Evolutionary conservation across 306 rosid species (phyloP), one percentile per base, ranked within the genome.

Genomic region (Vigna nakashimae): DNA sequence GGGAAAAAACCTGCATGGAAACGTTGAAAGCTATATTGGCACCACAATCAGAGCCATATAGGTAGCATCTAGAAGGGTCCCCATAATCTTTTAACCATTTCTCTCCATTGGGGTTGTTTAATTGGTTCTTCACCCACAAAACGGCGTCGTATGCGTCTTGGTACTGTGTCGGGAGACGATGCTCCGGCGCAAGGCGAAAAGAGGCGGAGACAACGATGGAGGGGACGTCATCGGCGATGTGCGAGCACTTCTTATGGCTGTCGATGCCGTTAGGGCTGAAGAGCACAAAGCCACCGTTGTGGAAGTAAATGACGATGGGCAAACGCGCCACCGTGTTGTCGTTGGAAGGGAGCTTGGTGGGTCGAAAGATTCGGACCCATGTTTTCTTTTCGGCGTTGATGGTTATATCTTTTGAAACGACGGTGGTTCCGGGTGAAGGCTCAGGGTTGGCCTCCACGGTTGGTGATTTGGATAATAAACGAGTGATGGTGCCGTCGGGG

Each of bases 61-160:
- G 71, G 64, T 84, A 92, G 30, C 90, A 86, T 74, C 95, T 80
- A 0, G 93, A 84, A 57, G 86, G 76, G 14, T 92, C 97, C 2
- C 91, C 96, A 46, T 81, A 92, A 0, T 90, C 89, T 63, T 73
- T 82, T 0, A 92, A 11, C 97, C 97, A 92, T 11, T 62, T 67
- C 55, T 90, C 96, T 0, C 95, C 95, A 0, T 51, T 13, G 1
- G 84, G 77, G 15, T 75, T 80, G 0, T 0, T 9, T 4, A 69
- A 14, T 17, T 91, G 96, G 0, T 74, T 2, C 55, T 74, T 69
- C 4, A 91, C 89, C 96, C 91, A 91, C 16, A 69, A 4, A 2
- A 88, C 14, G 2, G 88, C 88, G 1, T 91, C 89, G 0, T 45
- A 0, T 0, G 71, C 90, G 26, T 91, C 90, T 0, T 82, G 55